A percentile compares a stretch with the other conserved stretches of the same genome.
phyloP scores from a whole-genome alignment of 2,329 filamentous ascomycete genomes.

The Knufia fluminis region DNA sequence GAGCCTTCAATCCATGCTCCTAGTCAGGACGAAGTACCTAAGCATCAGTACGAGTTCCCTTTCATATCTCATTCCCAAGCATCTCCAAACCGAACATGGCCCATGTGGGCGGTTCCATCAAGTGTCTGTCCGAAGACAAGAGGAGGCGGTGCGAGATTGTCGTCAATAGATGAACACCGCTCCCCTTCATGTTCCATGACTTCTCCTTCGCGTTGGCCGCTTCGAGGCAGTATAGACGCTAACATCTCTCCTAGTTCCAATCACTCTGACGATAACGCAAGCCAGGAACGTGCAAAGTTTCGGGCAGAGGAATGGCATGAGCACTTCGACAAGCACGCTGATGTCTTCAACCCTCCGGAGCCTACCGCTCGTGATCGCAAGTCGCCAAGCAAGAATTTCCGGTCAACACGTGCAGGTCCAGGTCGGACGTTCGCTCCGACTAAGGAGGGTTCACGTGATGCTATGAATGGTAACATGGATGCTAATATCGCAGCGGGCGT shows the following conservation, averaged over 20 bases:
- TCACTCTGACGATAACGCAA: constrained; percentile 23
- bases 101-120: constrained; percentile 23
- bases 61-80: constrained; percentile 14
- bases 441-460: constrained; percentile 9
- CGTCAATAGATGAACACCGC: not conserved
- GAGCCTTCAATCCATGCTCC: not conserved
- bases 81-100: constrained; percentile 11
- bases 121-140: constrained; percentile 20
- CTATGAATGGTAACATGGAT: not conserved
- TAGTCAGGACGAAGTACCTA: not conserved
- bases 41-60: constrained; percentile 1
- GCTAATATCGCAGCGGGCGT: constrained; percentile 11
- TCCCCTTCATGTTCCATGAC: not conserved
- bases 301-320: constrained; percentile 34
- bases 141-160: not conserved
- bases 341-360: constrained; percentile 30
- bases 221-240: not conserved
- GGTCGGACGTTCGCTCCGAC: constrained; percentile 14
- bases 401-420: not conserved
- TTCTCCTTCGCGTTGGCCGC: not conserved
- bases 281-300: constrained; percentile 30
- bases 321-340: constrained; percentile 27
- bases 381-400: constrained; percentile 18
- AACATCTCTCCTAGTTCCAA: constrained; percentile 6
- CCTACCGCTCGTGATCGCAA: constrained; percentile 21